Evolutionary conservation across 768 basidiomycete genomes (phyloP), one percentile per base, ranked within the genome.

Genomic region (Mycena pura): DNA sequence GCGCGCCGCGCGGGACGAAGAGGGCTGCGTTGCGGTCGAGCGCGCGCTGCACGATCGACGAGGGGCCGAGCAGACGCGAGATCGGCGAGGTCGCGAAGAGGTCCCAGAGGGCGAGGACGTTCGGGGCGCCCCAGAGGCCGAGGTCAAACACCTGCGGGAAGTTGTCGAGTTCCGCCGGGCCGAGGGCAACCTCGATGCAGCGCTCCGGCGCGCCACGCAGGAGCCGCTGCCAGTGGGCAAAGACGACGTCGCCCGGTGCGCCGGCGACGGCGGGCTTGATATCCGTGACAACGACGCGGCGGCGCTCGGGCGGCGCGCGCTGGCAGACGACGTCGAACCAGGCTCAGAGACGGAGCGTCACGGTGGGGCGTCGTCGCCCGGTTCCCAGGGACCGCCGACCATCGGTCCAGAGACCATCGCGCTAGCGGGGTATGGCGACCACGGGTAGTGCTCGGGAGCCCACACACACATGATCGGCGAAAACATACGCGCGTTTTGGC

Each of bases 311-410:
- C n/a, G n/a, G n/a, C n/a, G n/a, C n/a, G 10, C 39, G 43, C 3
- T 83, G 82, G 53, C 84, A 85, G 41, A 84, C 80, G n/a, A 72
- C 39, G 27, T 83, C 76, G 61, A 78, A 85, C 68, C 74, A 83
- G 7, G 70, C 67, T 32, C 71, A 2, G 78, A 80, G 40, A 85
- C 72, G 6, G 82, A 73, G 22, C 83, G 80, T n/a, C n/a, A n/a
- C n/a, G n/a, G n/a, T 3, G 83, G 82, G 1, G 80, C 72, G 27
- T 68, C 56, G 41, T 82, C 78, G 32, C 72, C 75, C 9, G 69
- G 66, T 6, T 68, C 77, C 76, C 78, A 82, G 15, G 75, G 72
- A 1, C 77, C 79, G 17, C 83, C 83, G 13, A 77, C 78, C 2
- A 77, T 75, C n/a, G 80, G 80, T 5, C 84, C 81, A 25, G 72